phyloP scores from a whole-genome alignment of 2,329 filamentous ascomycete species.

The Neonectria coccinea region DNA sequence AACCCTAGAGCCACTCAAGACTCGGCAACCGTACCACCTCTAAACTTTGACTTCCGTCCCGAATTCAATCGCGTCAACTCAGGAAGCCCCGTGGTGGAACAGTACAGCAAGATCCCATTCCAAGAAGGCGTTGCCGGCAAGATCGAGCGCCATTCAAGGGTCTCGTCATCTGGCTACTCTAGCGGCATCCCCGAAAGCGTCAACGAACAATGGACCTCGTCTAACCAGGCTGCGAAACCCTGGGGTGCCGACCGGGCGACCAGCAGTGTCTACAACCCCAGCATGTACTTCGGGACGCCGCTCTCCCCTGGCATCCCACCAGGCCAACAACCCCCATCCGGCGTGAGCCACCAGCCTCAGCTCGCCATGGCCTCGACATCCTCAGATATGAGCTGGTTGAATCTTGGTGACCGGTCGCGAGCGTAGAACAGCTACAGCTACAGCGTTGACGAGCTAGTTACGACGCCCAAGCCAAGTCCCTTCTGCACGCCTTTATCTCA shows the following conservation, averaged over 20 bases:
- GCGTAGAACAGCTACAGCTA: conserved; percentile 36
- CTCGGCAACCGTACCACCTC: conserved; percentile 77
- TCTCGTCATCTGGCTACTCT: conserved; percentile 69
- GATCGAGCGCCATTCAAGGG: conserved; percentile 67
- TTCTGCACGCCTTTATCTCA: conserved; percentile 23
- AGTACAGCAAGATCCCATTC: conserved; percentile 65
- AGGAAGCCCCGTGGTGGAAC: conserved; percentile 76
- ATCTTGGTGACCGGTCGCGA: conserved; percentile 66
- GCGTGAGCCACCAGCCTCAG: conserved; percentile 62
- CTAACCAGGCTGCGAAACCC: conserved; percentile 53
- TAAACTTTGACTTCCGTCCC: conserved; percentile 72
- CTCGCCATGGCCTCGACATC: conserved; percentile 62
- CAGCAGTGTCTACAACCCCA: conserved; percentile 64
- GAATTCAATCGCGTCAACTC: conserved; percentile 75
- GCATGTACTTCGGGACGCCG: conserved; percentile 57
- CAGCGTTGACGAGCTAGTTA: conserved; percentile 35
- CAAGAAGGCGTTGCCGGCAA: conserved; percentile 70
- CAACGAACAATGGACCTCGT: conserved; percentile 67
- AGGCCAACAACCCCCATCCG: conserved; percentile 46
- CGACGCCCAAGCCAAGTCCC: conserved; percentile 32
- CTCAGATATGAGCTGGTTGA: conserved; percentile 84
- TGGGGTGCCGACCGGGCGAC: conserved; percentile 65
- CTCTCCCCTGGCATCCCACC: conserved; percentile 53
- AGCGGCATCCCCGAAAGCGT: conserved; percentile 75
- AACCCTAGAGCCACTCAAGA: conserved; percentile 67